These are phyloP conservation scores for Artemisia argyi DNA, from an alignment of 129 eudicot genomes.

Conservation along the genomic window DNA sequence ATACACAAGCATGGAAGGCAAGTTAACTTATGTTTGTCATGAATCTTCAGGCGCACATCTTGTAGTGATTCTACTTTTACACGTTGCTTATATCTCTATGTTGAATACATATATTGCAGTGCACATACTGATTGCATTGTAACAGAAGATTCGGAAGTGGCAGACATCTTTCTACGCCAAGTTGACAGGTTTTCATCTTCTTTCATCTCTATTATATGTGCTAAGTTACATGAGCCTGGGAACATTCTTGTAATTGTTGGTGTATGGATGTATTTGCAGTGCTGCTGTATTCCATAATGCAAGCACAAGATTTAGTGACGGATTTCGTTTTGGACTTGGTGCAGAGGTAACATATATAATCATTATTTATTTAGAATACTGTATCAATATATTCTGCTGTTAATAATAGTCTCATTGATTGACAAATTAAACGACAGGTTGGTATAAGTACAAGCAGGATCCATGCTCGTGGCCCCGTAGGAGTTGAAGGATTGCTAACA, in stretches of 20 bases:
- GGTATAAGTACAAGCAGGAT: constrained; percentile 98
- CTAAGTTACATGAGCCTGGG: not conserved
- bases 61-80: not conserved
- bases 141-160: constrained; percentile 75
- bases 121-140: constrained; percentile 90
- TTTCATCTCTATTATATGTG: not conserved
- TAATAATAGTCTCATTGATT: not conserved
- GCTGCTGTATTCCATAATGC: constrained; percentile 99
- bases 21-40: constrained; percentile 18
- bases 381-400: not conserved
- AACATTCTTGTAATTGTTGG: not conserved
- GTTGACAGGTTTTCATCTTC: constrained; percentile 73
- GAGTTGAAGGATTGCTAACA: constrained; percentile 95
- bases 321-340: constrained; percentile 94
- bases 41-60: not conserved
- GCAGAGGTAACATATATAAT: constrained; percentile 70
- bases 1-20: constrained; percentile 94
- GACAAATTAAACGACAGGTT: constrained; percentile 48
- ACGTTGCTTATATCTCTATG: not conserved
- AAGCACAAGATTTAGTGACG: constrained; percentile 93
- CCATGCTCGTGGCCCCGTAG: constrained; percentile 99
- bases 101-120: constrained; percentile 44
- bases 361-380: not conserved
- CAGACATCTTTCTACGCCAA: constrained; percentile 67
- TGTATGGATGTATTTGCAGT: constrained; percentile 43